Evolutionary conservation across 78 protist genomes (phyloP), one percentile per base, ranked within the genome.

Genomic region (Dictyostelium purpureum): DNA sequence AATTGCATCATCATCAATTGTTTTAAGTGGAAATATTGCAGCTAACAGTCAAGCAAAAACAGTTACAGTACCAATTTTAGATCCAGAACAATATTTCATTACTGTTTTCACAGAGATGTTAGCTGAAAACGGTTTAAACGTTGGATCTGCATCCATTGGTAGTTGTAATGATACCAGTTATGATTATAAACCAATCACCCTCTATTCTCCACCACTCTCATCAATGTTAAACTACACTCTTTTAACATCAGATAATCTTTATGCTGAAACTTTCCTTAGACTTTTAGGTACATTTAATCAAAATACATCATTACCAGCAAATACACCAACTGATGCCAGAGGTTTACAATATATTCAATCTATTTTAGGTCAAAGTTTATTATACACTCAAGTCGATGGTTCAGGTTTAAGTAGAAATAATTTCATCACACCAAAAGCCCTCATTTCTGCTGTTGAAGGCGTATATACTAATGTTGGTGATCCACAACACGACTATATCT

Each of bases 181-280:
- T n/a, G 77, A 69, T 57, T 52, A 67, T 43, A 59, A 57, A 52
- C 11, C 54, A 6, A 70, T n/a, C 24, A 61, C 38, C n/a, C 28
- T 70, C 19, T 18, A 33, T 19, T 82, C 90, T 42, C 77, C 75
- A 0, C 18, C 37, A 19, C 35, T 82, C 14, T 40, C 33, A 65
- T 24, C n/a, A 0, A 51, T 82, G 54, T 21, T 82, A 4, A 82
- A 82, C 43, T 56, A 56, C 63, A 82, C 90, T 7, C 37, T 82
- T 18, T 63, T 69, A 33, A 35, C 12, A 9, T 52, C 73, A 7
- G 71, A 82, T 52, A 82, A 82, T 21, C 63, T 82, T 4, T 82
- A 82, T 54, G 90, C 90, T 14, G 90, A 82, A 76, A 67, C 69
- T 6, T 70, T 82, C 79, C 80, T 82, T 2, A 24, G 90, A n/a